Base-by-base conservation (phyloP, 2,329 filamentous ascomycete species). In the Chrysoporthe deuterocubensis region DNA sequence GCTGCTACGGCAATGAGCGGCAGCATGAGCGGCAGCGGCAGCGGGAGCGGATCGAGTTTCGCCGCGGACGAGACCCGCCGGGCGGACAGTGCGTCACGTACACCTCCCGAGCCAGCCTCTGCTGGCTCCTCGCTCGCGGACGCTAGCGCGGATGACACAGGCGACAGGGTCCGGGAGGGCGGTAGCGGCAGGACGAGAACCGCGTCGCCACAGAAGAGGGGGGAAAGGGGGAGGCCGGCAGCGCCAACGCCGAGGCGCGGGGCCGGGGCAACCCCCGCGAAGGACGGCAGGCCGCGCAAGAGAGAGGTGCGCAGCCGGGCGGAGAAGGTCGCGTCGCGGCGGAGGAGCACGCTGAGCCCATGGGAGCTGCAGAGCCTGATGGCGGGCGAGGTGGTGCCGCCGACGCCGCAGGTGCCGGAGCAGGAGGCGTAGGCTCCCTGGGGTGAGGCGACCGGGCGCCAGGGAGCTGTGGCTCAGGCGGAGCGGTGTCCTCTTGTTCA, bases 261-360 rank as follows among this genome's bases (percentile, higher is more conserved):
- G 6, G 44, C 42, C 26, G 44, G 13, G 7, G 59, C 59, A 4
- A 62, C 18, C 13, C 57, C 57, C 32, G 18, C 8, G 7, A 57
- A 54, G 21, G 62, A 59, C n/a, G 44, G 18, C 62, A 64, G 40
- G 42, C 42, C 59, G 43, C 63, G 63, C 21, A 86, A 86, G 75
- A 80, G 84, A 54, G 87, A 82, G 74, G 66, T 63, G 16, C 68
- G 68, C 32, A 81, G 78, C 76, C 85, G 80, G 75, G 82, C 77
- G 73, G 88, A 76, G 77, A 90, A 81, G 80, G 81, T 77, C 9
- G 83, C 87, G 2, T 90, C 85, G 69, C 82, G 91, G 75, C 84
- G 92, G 75, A 85, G 92, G 76, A 93, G 90, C 74, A 94, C 92
- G 26, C 80, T 95, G 43, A 93, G 87, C 73, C 89, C 90, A 3